These are phyloP conservation scores for Tympanopsis confertula DNA, from an alignment of 2,329 filamentous ascomycete genomes.

Conservation along the genomic window DNA sequence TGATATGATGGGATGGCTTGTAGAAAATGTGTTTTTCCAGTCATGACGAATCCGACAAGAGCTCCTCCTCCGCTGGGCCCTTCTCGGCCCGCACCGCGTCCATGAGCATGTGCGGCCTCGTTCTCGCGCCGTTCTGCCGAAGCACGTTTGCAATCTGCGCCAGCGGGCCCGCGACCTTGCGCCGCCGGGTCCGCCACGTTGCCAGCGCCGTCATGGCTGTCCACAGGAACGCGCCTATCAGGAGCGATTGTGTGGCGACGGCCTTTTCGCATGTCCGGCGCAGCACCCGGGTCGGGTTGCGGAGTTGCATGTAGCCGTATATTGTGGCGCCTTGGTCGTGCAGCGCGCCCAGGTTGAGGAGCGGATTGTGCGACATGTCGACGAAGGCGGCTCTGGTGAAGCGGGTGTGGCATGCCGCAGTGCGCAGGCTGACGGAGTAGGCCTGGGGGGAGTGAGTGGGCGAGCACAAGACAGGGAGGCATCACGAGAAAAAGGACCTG, in stretches of 20 bases:
- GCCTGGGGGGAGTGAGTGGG: not conserved
- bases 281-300: not conserved
- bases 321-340: too few relatives aligned
- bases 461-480: too few relatives aligned
- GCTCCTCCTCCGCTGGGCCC: not conserved
- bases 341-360: not conserved
- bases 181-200: not conserved
- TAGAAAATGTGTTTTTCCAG: too few relatives aligned
- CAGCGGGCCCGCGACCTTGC: not conserved
- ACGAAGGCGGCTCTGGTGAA: not conserved
- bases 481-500: too few relatives aligned
- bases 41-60: too few relatives aligned
- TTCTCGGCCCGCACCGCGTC: not conserved
- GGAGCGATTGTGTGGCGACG: not conserved
- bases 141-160: not conserved
- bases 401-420: not conserved
- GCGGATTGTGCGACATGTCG: not conserved
- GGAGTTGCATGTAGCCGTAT: not conserved
- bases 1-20: not conserved
- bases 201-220: not conserved
- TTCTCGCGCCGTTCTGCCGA: not conserved
- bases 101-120: not conserved
- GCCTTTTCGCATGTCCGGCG: not conserved
- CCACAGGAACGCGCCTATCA: not conserved
- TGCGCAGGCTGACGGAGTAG: not conserved